These are phyloP conservation scores for Neofusicoccum ribis DNA, from an alignment of 2,329 filamentous ascomycete genomes.

Conservation along the genomic window DNA sequence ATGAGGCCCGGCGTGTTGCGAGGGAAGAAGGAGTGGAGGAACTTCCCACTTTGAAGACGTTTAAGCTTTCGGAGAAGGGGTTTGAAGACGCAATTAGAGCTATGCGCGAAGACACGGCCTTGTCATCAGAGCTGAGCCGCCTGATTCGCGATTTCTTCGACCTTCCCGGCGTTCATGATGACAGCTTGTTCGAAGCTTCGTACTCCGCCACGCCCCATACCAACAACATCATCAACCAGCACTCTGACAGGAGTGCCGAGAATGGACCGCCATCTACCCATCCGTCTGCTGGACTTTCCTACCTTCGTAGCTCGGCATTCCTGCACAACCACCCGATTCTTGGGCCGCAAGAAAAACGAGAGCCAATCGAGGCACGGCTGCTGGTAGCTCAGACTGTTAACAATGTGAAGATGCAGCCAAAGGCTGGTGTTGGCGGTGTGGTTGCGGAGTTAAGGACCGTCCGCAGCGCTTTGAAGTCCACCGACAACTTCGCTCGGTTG, in stretches of 20 bases:
- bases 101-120: slow-evolving; percentile 51
- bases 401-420: slow-evolving; percentile 31
- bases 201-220: neutral
- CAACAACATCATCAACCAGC: neutral
- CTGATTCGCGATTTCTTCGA: slow-evolving; percentile 59
- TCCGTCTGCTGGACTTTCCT: slow-evolving; percentile 64
- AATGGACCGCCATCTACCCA: slow-evolving; percentile 56
- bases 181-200: neutral
- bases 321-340: slow-evolving; percentile 61
- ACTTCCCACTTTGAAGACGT: slow-evolving; percentile 29
- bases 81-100: slow-evolving; percentile 33
- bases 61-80: slow-evolving; percentile 28
- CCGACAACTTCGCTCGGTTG: slow-evolving; percentile 41
- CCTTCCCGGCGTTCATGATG: slow-evolving; percentile 44
- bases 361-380: slow-evolving; percentile 60
- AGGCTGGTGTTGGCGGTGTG: slow-evolving; percentile 48
- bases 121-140: slow-evolving; percentile 52
- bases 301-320: slow-evolving; percentile 56
- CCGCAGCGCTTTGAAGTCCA: slow-evolving; percentile 28
- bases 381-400: slow-evolving; percentile 33
- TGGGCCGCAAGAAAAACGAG: slow-evolving; percentile 56
- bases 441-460: slow-evolving; percentile 37
- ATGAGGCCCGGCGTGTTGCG: neutral
- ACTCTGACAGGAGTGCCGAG: neutral
- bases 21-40: neutral